These are phyloP conservation scores for Polyporus tsugae DNA, from an alignment of 1,284 basidiomycete genomes.

Conservation along the genomic window DNA sequence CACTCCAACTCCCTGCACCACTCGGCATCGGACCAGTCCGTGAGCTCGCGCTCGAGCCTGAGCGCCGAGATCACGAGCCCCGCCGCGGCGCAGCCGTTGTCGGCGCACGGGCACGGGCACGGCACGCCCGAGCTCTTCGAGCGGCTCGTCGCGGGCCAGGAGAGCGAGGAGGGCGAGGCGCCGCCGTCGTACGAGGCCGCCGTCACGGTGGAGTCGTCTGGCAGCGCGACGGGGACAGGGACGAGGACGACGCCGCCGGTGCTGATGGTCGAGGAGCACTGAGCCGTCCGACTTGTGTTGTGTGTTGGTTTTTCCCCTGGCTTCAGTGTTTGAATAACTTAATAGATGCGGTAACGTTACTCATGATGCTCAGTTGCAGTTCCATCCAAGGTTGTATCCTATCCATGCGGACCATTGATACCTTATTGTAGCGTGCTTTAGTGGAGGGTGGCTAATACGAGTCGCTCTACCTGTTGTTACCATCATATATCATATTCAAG, in stretches of 20 bases:
- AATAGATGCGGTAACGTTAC: neutral
- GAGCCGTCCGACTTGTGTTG: neutral
- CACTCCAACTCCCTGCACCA: neutral
- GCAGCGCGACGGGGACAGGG: neutral
- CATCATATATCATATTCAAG: neutral
- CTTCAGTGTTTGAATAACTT: neutral
- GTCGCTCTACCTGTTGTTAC: neutral
- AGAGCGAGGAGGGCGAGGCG: slow-evolving; percentile 68
- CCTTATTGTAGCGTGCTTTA: slow-evolving; percentile 1
- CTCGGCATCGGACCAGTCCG: neutral
- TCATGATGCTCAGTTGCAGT: neutral
- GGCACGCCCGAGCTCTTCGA: slow-evolving; percentile 57
- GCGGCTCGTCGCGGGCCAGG: slow-evolving; percentile 68
- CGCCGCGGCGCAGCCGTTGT: too few relatives aligned
- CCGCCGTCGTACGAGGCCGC: slow-evolving; percentile 64
- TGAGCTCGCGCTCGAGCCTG: slow-evolving; percentile 5
- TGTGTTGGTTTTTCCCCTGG: neutral
- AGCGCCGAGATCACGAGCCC: slow-evolving; percentile 35
- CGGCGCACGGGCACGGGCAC: slow-evolving; percentile 44
- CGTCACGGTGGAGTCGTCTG: slow-evolving; percentile 5
- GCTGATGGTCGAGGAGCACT: neutral
- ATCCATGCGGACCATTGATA: neutral
- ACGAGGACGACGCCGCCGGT: neutral
- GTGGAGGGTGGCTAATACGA: neutral
- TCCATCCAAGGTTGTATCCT: neutral